A percentile compares a stretch with the other conserved stretches of the same genome.
Evolutionary conservation across 192 early-diverging fungal species (phyloP).

Genomic region (Linderina pennispora): DNA sequence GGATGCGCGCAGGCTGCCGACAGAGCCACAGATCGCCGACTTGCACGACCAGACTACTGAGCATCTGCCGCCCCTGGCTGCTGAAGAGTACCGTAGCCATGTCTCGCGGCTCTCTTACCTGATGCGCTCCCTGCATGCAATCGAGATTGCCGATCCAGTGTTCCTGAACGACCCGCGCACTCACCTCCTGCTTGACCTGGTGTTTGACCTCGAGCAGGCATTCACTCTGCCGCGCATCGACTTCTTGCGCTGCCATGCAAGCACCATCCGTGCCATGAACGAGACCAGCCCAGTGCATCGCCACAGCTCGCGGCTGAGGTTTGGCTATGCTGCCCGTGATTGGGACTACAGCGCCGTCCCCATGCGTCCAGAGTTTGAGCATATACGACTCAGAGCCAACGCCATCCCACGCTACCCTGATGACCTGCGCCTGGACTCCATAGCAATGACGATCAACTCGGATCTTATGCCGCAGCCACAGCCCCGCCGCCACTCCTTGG

Average conservation of each 20-base stretch:
- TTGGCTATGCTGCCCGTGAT: neutral
- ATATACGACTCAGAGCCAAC: neutral
- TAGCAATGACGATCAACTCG: too few relatives aligned
- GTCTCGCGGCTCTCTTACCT: constrained; percentile 27
- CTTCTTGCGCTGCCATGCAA: constrained; percentile 29
- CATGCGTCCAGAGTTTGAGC: neutral
- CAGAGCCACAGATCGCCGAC: constrained; percentile 1
- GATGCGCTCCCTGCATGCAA: constrained; percentile 26
- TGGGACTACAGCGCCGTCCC: neutral
- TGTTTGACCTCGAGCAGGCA: constrained; percentile 21
- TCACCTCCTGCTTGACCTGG: constrained; percentile 33
- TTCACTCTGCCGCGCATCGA: constrained; percentile 35
- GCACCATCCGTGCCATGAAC: constrained; percentile 25
- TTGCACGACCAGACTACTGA: constrained; percentile 26
- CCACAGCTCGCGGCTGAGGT: neutral
- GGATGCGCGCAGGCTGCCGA: constrained; percentile 19
- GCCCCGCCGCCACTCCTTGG: too few relatives aligned
- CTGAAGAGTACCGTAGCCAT: constrained; percentile 28
- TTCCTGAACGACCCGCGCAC: constrained; percentile 26
- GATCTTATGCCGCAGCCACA: too few relatives aligned
- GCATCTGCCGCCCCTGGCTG: constrained; percentile 28
- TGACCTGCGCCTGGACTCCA: too few relatives aligned
- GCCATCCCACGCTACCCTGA: neutral
- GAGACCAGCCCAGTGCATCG: too few relatives aligned
- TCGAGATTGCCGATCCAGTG: constrained; percentile 28